A percentile compares a stretch with the other conserved stretches of the same genome.
phyloP scores from a whole-genome alignment of 495 filamentous ascomycete species.

The Clavariopsis aquatica region DNA sequence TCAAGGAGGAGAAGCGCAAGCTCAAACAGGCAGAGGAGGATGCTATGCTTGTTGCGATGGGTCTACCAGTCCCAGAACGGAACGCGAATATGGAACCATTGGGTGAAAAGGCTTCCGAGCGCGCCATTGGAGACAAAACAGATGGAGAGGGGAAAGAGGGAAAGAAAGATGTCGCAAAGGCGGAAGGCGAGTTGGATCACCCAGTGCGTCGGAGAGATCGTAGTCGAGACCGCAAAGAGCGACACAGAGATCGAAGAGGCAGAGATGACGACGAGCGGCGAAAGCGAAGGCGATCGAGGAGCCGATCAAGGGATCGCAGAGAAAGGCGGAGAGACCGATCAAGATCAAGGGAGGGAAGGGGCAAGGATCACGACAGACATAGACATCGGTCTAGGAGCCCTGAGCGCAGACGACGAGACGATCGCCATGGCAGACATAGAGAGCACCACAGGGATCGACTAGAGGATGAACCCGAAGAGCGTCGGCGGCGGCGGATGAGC shows the following conservation, averaged over 20 bases:
- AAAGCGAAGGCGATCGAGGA: conserved; percentile 11
- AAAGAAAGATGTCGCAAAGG: conserved; percentile 29
- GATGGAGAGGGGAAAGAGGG: conserved; percentile 33
- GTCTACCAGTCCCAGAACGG: conserved; percentile 63
- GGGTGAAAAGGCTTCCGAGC: conserved; percentile 37
- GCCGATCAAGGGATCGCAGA: conserved; percentile 18
- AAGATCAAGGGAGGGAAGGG: conserved; percentile 9
- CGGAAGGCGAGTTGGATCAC: not conserved
- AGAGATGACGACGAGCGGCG: conserved; percentile 8
- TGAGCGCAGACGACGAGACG: conserved; percentile 19
- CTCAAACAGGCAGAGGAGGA: conserved; percentile 95
- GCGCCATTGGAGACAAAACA: conserved; percentile 39
- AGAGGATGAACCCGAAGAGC: not conserved
- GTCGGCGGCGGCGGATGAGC: conserved; percentile 16
- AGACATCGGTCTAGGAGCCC: conserved; percentile 22
- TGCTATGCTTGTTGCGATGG: conserved; percentile 77
- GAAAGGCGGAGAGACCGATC: conserved; percentile 25
- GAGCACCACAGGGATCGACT: conserved; percentile 4
- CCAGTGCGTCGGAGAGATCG: conserved; percentile 5
- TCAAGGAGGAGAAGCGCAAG: conserved; percentile 73
- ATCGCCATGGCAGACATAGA: conserved; percentile 1
- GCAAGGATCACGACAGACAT: conserved; percentile 19
- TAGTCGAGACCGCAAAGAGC: conserved; percentile 13
- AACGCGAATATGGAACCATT: conserved; percentile 44
- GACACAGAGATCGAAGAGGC: conserved; percentile 8